Evolutionary conservation across 2,329 filamentous ascomycete species (phyloP).

Genomic region (Dactylella cylindrospora): DNA sequence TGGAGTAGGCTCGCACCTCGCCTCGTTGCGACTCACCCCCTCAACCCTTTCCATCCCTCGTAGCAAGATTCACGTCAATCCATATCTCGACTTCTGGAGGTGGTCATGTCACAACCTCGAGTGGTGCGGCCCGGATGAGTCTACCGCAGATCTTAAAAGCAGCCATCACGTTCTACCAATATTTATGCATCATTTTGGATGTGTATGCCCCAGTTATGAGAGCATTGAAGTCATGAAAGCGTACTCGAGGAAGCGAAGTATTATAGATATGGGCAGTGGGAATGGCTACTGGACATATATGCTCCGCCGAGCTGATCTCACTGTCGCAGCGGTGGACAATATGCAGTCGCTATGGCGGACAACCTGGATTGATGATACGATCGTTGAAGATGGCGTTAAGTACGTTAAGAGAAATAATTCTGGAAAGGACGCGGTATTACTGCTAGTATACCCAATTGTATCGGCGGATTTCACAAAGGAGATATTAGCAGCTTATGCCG

Average conservation of each 20-base stretch:
- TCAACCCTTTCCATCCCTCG: slow-evolving; percentile 55
- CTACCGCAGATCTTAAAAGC: slow-evolving; percentile 58
- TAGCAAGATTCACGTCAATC: slow-evolving; percentile 59
- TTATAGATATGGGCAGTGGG: slow-evolving; percentile 69
- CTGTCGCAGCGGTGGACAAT: slow-evolving; percentile 66
- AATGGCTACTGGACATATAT: slow-evolving; percentile 76
- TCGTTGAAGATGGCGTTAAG: slow-evolving; percentile 62
- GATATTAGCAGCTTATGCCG: slow-evolving; percentile 63
- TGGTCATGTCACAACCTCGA: slow-evolving; percentile 66
- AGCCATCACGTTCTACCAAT: slow-evolving; percentile 71
- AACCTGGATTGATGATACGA: slow-evolving; percentile 68
- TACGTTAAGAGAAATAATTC: slow-evolving; percentile 60
- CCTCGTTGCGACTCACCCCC: slow-evolving; percentile 59
- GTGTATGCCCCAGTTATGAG: slow-evolving; percentile 69
- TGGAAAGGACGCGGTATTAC: slow-evolving; percentile 62
- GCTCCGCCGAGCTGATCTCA: slow-evolving; percentile 62
- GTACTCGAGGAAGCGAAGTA: slow-evolving; percentile 58
- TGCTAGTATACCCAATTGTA: slow-evolving; percentile 74
- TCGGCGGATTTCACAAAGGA: slow-evolving; percentile 66
- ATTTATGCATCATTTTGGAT: slow-evolving; percentile 78
- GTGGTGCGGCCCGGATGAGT: slow-evolving; percentile 64
- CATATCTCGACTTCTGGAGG: slow-evolving; percentile 67
- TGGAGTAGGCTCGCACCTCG: slow-evolving; percentile 57
- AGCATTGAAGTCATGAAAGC: slow-evolving; percentile 63
- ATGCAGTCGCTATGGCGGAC: slow-evolving; percentile 68